A percentile compares a stretch with the other conserved stretches of the same genome.
phyloP scores from a whole-genome alignment of 108 stramenopile species.

The Epithemia pelagica region DNA sequence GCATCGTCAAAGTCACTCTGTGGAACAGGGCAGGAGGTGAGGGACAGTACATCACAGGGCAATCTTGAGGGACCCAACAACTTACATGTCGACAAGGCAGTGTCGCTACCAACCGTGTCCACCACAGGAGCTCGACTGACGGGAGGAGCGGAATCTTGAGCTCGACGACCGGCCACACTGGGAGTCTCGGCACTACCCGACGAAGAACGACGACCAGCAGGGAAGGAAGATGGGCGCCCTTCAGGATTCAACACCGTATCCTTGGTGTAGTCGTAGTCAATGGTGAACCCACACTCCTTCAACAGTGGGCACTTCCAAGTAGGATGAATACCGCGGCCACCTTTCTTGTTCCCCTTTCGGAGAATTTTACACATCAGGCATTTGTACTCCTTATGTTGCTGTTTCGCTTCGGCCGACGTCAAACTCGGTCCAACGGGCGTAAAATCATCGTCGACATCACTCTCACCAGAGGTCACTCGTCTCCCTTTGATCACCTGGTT shows the following conservation, averaged over 20 bases:
- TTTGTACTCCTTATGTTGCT: not conserved
- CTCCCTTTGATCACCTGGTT: not conserved
- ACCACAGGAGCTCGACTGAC: too few relatives aligned
- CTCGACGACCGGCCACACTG: not conserved
- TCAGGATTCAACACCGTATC: not conserved
- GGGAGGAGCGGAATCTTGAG: too few relatives aligned
- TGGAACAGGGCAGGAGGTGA: too few relatives aligned
- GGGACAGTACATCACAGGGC: not conserved
- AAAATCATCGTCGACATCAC: not conserved
- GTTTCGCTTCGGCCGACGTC: not conserved
- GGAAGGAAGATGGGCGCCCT: not conserved
- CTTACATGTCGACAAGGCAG: not conserved
- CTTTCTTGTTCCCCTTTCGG: not conserved
- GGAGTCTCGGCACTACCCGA: not conserved
- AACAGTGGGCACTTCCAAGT: not conserved
- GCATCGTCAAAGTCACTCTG: too few relatives aligned
- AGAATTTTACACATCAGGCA: not conserved
- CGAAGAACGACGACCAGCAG: too few relatives aligned
- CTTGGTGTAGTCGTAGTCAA: not conserved
- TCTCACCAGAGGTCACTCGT: too few relatives aligned
- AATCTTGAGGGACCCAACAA: not conserved
- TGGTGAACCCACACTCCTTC: not conserved
- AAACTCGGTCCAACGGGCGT: not conserved
- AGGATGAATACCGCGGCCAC: not conserved
- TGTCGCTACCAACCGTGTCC: not conserved